Percentiles rank a stretch among this genome's conserved stretches.
These are phyloP conservation scores for Moesziomyces aphidis DNA, from an alignment of 1,284 basidiomycete genomes.

Conservation along the genomic window DNA sequence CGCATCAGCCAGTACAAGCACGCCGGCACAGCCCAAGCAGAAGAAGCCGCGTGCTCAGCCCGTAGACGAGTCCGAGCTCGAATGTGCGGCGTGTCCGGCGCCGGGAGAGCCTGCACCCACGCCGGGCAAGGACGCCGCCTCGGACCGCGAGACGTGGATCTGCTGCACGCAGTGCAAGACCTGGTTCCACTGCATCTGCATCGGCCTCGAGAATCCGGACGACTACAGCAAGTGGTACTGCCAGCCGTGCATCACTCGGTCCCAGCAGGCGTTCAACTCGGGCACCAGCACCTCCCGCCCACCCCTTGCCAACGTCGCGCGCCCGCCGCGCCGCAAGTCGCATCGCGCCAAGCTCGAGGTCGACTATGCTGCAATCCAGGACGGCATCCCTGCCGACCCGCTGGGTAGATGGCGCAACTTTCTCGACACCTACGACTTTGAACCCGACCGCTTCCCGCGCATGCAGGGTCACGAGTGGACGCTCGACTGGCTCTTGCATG, in stretches of 20 bases:
- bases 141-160: constrained; percentile 52
- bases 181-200: constrained; percentile 60
- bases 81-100: constrained; percentile 44
- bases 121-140: constrained; percentile 41
- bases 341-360: constrained; percentile 40
- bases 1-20: not conserved
- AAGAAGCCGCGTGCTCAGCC: constrained; percentile 30
- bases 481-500: constrained; percentile 49
- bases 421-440: constrained; percentile 35
- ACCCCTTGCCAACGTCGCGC: constrained; percentile 31
- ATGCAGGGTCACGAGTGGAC: constrained; percentile 52
- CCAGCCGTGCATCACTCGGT: constrained; percentile 33
- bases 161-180: constrained; percentile 56
- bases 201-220: constrained; percentile 43
- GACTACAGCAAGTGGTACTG: constrained; percentile 59
- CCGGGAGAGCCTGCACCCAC: constrained; percentile 26
- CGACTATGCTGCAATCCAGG: constrained; percentile 61
- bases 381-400: constrained; percentile 57
- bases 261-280: constrained; percentile 17
- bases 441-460: constrained; percentile 39
- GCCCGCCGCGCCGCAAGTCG: constrained; percentile 44
- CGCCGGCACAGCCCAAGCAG: not conserved
- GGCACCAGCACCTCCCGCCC: constrained; percentile 21
- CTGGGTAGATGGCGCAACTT: constrained; percentile 50
- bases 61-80: constrained; percentile 47